Conservation (phyloP, 2,329 filamentous ascomycete genomes). For the Mollisia scopiformis region DNA sequence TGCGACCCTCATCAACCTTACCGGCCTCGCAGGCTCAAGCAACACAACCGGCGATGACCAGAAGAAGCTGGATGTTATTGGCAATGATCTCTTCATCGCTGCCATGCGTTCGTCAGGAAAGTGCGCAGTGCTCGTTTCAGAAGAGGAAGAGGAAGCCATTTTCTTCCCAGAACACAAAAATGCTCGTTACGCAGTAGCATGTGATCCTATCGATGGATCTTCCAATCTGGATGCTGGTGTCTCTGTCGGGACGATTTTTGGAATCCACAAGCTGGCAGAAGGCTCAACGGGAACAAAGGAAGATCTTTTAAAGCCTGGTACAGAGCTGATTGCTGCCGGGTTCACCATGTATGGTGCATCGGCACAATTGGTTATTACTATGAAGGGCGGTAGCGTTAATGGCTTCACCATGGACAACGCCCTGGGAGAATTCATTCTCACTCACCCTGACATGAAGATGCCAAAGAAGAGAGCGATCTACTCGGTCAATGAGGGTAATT, state of each 20-base stretch:
- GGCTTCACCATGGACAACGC: conserved; percentile 98
- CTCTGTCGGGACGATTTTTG: conserved; percentile 97
- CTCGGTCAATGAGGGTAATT: conserved; percentile 98
- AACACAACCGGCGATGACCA: conserved; percentile 98
- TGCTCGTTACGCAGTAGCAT: conserved; percentile 91
- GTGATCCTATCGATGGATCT: conserved; percentile 96
- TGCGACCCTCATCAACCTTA: conserved; percentile 92
- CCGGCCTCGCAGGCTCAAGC: conserved; percentile 89
- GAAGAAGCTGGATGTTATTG: conserved; percentile 99
- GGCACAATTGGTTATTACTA: conserved; percentile 93
- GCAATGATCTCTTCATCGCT: conserved; percentile 95
- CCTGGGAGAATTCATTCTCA: conserved; percentile 97
- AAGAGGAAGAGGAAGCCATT: conserved; percentile 94
- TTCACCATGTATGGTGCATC: conserved; percentile 99
- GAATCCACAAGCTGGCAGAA: conserved; percentile 85
- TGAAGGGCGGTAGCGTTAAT: conserved; percentile 90
- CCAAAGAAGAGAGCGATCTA: conserved; percentile 85
- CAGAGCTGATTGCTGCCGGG: conserved; percentile 89
- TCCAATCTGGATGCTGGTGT: conserved; percentile 98
- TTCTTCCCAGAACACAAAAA: conserved; percentile 76
- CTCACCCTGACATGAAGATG: conserved; percentile 91
- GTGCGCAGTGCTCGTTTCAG: conserved; percentile 91
- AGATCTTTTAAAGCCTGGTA: conserved; percentile 87
- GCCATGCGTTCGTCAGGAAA: conserved; percentile 93
- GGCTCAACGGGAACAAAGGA: conserved; percentile 75